Conservation (phyloP, 495 filamentous ascomycete genomes). For the Hyaloscypha bicolor region DNA sequence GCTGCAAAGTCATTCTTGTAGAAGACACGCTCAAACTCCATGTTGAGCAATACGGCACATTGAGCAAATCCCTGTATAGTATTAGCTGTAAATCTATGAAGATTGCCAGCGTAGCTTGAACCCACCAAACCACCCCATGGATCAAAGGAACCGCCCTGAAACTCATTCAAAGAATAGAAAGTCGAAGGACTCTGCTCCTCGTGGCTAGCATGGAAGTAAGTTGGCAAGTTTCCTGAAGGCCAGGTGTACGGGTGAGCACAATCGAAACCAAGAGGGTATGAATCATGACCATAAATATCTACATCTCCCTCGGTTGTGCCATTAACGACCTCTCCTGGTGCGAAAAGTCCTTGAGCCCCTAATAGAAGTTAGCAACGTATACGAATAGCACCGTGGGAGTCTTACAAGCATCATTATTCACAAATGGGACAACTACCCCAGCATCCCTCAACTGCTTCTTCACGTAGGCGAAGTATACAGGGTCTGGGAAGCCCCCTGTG, state of each 20-base stretch:
- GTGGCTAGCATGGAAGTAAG: conserved; percentile 50
- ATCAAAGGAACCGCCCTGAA: conserved; percentile 77
- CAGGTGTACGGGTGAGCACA: conserved; percentile 56
- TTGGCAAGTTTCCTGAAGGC: conserved; percentile 49
- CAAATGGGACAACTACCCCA: conserved; percentile 73
- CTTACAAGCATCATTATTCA: conserved; percentile 69
- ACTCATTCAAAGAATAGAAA: conserved; percentile 70
- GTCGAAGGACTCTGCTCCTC: conserved; percentile 62
- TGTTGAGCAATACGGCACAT: conserved; percentile 64
- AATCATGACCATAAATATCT: conserved; percentile 80
- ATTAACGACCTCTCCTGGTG: conserved; percentile 63
- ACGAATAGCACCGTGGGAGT: too few species aligned
- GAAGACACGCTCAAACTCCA: conserved; percentile 75
- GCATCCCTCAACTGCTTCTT: conserved; percentile 67
- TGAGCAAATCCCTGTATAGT: conserved; percentile 54
- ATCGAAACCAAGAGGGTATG: conserved; percentile 69
- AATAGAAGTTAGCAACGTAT: conserved; percentile 1
- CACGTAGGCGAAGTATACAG: conserved; percentile 69
- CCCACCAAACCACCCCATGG: conserved; percentile 65
- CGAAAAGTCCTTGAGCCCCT: conserved; percentile 33
- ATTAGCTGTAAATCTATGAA: too few species aligned
- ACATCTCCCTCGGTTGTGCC: conserved; percentile 63
- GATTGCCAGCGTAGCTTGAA: background rate
- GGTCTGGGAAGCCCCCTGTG: conserved; percentile 53
- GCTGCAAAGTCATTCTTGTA: conserved; percentile 78